phyloP scores from a whole-genome alignment of 192 early-diverging fungal genomes.

The Rhizoclosmatium globosum region DNA sequence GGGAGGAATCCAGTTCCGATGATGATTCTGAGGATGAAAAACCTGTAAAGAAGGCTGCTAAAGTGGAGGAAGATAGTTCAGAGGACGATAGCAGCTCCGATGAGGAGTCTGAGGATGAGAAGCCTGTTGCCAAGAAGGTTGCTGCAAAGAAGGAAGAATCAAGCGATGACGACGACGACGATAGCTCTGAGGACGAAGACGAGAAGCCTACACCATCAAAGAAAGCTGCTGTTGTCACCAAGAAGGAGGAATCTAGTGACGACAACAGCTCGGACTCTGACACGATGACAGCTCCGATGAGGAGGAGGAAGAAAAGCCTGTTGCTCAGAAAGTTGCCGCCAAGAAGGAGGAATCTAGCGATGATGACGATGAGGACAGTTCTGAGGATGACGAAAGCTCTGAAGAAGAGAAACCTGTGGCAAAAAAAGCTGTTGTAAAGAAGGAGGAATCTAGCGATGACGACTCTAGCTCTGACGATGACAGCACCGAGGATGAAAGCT shows the following conservation, averaged over 20 bases:
- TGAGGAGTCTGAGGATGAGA: slow-evolving; percentile 27
- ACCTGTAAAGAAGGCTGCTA: slow-evolving; percentile 28
- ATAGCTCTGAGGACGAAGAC: slow-evolving; percentile 33
- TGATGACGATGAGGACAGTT: slow-evolving; percentile 9
- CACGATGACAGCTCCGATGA: slow-evolving; percentile 32
- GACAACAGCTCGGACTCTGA: slow-evolving; percentile 8
- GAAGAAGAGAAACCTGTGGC: slow-evolving; percentile 35
- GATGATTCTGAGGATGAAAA: slow-evolving; percentile 33
- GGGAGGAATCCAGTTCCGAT: slow-evolving; percentile 31
- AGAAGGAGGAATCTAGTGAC: slow-evolving; percentile 26
- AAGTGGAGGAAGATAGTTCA: slow-evolving; percentile 6
- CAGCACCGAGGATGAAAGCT: slow-evolving; percentile 16
- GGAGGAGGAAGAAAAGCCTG: slow-evolving; percentile 38
- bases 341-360: slow-evolving; percentile 19
- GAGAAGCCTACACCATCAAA: slow-evolving; percentile 15
- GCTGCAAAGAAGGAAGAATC: slow-evolving; percentile 18
- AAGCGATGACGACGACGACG: slow-evolving; percentile 14
- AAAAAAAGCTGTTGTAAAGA: slow-evolving; percentile 26
- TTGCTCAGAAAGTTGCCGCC: slow-evolving; percentile 13
- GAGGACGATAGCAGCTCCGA: slow-evolving; percentile 29
- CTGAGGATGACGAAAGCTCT: slow-evolving; percentile 35
- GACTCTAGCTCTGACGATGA: slow-evolving; percentile 35
- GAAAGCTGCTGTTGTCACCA: slow-evolving; percentile 23
- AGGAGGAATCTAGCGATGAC: slow-evolving; percentile 21
- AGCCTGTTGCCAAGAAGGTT: slow-evolving; percentile 33